phyloP scores from a whole-genome alignment of 257 asterid species.

The Solanum sejunctum region DNA sequence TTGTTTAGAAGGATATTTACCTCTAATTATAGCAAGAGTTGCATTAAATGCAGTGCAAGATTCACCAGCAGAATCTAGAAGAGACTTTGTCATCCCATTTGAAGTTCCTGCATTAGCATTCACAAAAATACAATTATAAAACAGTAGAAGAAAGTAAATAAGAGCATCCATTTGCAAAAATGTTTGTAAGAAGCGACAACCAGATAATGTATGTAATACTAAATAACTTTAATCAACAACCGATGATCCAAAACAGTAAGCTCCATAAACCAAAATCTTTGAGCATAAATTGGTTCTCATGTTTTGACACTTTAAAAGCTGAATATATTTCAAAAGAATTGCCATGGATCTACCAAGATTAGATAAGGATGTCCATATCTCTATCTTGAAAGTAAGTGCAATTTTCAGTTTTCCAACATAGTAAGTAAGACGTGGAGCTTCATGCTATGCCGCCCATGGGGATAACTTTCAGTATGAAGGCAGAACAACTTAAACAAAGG shows the following conservation, averaged over 20 bases:
- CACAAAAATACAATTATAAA: neutral
- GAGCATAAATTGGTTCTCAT: neutral
- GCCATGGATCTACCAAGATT: neutral
- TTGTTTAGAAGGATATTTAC: conserved; percentile 17
- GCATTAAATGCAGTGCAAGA: conserved; percentile 80
- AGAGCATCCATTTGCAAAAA: neutral
- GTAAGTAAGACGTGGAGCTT: neutral
- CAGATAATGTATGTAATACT: neutral
- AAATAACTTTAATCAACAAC: neutral
- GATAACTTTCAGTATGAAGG: neutral
- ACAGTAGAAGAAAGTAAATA: neutral
- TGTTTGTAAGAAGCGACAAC: neutral
- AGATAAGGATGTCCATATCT: neutral
- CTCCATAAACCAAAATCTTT: neutral
- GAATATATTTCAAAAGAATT: neutral
- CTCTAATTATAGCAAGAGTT: conserved; percentile 65
- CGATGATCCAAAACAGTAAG: neutral
- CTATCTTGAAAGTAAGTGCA: neutral
- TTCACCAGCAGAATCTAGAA: conserved; percentile 69
- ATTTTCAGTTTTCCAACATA: neutral
- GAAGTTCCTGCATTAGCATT: conserved; percentile 59
- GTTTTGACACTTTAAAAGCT: neutral
- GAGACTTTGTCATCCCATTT: conserved; percentile 93
- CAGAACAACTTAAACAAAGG: neutral
- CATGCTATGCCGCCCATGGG: neutral